Conservation (phyloP, 2,329 filamentous ascomycete species). For the Alternaria burnsii region DNA sequence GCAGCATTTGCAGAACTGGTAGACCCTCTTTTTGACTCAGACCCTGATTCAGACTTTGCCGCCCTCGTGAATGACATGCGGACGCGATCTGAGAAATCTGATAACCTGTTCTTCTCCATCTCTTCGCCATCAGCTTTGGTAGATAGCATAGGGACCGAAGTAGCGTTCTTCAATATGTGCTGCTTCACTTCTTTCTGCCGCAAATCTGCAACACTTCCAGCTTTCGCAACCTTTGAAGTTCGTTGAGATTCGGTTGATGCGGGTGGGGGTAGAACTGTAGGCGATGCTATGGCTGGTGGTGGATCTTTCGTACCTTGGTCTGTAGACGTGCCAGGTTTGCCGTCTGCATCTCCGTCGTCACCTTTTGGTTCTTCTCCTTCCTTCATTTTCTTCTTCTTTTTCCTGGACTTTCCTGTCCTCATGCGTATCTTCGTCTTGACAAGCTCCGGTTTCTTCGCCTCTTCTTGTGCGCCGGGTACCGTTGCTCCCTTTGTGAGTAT, state of each 20-base stretch:
- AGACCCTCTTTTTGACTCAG: constrained; percentile 30
- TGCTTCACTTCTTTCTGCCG: constrained; percentile 34
- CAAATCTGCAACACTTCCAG: constrained; percentile 40
- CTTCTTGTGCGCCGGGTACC: constrained; percentile 19
- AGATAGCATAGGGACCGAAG: constrained; percentile 39
- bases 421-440: constrained; percentile 50
- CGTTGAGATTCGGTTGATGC: constrained; percentile 10
- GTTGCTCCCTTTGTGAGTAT: constrained; percentile 36
- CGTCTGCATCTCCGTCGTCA: constrained; percentile 14
- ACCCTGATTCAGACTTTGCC: constrained; percentile 34
- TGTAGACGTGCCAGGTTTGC: constrained; percentile 16
- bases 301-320: constrained; percentile 17
- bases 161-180: constrained; percentile 38
- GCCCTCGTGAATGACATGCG: constrained; percentile 37
- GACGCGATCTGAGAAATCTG: constrained; percentile 34
- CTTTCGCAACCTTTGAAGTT: constrained; percentile 32
- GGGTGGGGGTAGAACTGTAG: background rate
- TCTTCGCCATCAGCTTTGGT: constrained; percentile 21
- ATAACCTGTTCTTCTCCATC: constrained; percentile 29
- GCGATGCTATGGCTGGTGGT: background rate
- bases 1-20: constrained; percentile 16
- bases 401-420: constrained; percentile 39
- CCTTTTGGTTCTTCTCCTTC: constrained; percentile 33
- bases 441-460: constrained; percentile 29
- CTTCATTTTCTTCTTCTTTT: constrained; percentile 30